A percentile compares a stretch with the other conserved stretches of the same genome.
phyloP scores from a whole-genome alignment of 176 grass and related monocot genomes.

The Carex pumila region DNA sequence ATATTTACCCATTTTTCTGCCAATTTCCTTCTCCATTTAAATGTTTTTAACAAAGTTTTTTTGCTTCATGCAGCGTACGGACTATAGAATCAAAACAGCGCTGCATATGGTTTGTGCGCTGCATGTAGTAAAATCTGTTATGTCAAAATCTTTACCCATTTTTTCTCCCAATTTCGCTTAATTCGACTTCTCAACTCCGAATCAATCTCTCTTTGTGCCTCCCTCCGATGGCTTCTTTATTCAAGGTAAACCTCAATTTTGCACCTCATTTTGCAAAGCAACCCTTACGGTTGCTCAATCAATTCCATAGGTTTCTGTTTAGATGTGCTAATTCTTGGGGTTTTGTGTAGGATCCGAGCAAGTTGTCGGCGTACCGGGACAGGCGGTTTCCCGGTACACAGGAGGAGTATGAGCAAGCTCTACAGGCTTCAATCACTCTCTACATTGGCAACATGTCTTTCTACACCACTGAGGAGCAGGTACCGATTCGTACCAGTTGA shows the following conservation, averaged over 20 bases:
- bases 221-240: constrained; percentile 62
- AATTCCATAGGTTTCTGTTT: constrained; percentile 9
- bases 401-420: constrained; percentile 83
- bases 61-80: no score
- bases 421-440: constrained; percentile 61
- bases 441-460: constrained; percentile 98
- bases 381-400: constrained; percentile 72
- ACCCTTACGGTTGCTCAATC: not conserved
- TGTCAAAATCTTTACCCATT: no score
- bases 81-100: no score
- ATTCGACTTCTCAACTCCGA: no score
- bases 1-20: no score
- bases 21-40: no score
- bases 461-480: constrained; percentile 95
- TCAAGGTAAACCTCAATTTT: constrained; percentile 40
- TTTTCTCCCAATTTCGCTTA: no score
- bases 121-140: no score
- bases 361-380: constrained; percentile 91
- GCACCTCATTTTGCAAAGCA: constrained; percentile 20
- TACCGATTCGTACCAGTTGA: not conserved
- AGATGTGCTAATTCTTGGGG: not conserved
- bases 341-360: constrained; percentile 57
- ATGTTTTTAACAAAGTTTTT: no score
- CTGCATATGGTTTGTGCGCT: no score
- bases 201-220: no score